These are phyloP conservation scores for Leucosporidium yakuticum DNA, from an alignment of 768 basidiomycete species.

Conservation along the genomic window DNA sequence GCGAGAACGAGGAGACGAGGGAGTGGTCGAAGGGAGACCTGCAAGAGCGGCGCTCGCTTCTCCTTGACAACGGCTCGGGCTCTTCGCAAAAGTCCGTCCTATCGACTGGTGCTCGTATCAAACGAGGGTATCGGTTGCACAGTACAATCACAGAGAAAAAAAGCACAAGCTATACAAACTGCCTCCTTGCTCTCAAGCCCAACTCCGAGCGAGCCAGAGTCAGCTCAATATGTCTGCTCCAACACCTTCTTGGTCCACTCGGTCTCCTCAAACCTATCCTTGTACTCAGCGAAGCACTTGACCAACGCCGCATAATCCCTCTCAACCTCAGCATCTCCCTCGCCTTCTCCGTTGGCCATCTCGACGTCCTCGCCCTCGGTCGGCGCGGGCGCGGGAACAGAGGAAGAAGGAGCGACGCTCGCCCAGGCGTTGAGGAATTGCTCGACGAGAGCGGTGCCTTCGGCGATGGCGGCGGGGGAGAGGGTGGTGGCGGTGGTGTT, in stretches of 20 bases:
- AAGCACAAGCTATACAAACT: too few relatives aligned
- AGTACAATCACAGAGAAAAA: too few relatives aligned
- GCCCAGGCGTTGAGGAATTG: conserved; percentile 69
- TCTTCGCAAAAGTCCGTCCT: too few relatives aligned
- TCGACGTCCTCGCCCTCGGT: conserved; percentile 34
- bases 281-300: conserved; percentile 60
- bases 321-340: conserved; percentile 37
- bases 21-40: too few relatives aligned
- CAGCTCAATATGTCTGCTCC: conserved; percentile 17
- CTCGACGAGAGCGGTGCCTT: conserved; percentile 75
- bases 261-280: conserved; percentile 66
- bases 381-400: conserved; percentile 51
- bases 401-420: conserved; percentile 47
- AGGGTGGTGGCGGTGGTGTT: conserved; percentile 30
- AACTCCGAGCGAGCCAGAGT: too few relatives aligned
- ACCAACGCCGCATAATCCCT: conserved; percentile 54
- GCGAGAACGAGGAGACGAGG: too few relatives aligned
- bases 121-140: too few relatives aligned
- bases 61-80: too few relatives aligned
- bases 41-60: too few relatives aligned
- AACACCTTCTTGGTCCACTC: conserved; percentile 51
- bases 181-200: too few relatives aligned
- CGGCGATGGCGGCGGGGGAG: conserved; percentile 57
- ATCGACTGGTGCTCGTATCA: too few relatives aligned
- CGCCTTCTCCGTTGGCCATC: conserved; percentile 35